These are phyloP conservation scores for Pholiota microspora DNA, from an alignment of 768 basidiomycete species.

Conservation along the genomic window DNA sequence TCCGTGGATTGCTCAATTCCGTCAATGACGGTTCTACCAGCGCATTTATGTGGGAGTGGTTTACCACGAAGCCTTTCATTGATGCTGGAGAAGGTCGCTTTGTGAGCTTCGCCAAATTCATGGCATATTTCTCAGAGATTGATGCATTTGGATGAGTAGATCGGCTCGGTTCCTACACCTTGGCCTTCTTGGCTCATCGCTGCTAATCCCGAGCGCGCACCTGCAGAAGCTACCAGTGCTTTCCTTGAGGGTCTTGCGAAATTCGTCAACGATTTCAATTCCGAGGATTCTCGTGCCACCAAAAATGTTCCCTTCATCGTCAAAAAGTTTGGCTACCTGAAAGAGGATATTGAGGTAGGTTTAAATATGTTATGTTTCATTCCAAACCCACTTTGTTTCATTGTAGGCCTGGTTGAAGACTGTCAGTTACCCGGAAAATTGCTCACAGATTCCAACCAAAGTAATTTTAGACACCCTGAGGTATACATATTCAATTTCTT, in stretches of 20 bases:
- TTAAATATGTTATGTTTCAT: neutral
- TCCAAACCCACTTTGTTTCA: neutral
- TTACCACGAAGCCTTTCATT: constrained; percentile 69
- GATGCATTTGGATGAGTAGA: constrained; percentile 40
- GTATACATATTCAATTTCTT: too few species aligned
- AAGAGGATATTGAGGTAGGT: constrained; percentile 73
- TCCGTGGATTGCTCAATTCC: constrained; percentile 76
- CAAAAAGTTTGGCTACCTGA: constrained; percentile 75
- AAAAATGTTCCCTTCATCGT: constrained; percentile 75
- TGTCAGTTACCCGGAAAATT: constrained; percentile 71
- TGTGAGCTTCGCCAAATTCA: constrained; percentile 44
- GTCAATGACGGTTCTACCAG: constrained; percentile 88
- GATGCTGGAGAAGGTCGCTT: constrained; percentile 81
- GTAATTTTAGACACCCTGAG: constrained; percentile 70
- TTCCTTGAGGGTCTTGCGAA: constrained; percentile 67
- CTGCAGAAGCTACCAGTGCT: constrained; percentile 40
- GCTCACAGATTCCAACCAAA: constrained; percentile 57
- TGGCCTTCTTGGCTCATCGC: constrained; percentile 98
- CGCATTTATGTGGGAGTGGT: constrained; percentile 97
- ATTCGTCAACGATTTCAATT: constrained; percentile 68
- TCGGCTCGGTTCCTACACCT: constrained; percentile 84
- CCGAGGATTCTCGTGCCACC: constrained; percentile 50
- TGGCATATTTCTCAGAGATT: neutral
- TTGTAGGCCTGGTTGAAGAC: constrained; percentile 77
- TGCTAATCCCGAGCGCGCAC: constrained; percentile 69